A percentile compares a stretch with the other conserved stretches of the same genome.
Evolutionary conservation across 768 basidiomycete species (phyloP).

Genomic region (Calocybe indica): DNA sequence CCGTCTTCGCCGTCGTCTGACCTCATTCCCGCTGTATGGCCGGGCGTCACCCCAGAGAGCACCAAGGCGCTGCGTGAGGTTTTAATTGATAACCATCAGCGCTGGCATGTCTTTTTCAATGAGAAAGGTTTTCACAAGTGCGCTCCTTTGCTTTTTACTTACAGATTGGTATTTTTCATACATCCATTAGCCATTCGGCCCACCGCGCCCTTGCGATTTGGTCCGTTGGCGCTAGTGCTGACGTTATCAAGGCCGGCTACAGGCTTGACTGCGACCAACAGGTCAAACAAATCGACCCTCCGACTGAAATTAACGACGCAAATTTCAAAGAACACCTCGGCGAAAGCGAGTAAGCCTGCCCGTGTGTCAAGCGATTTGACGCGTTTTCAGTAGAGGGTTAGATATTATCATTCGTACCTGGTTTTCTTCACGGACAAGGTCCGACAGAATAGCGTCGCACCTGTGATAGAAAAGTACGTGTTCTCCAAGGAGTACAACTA

Average conservation of each 20-base stretch:
- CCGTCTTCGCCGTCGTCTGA: conserved; percentile 11
- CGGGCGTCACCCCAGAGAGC: conserved; percentile 30
- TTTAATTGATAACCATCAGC: conserved; percentile 45
- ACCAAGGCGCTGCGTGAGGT: conserved; percentile 32
- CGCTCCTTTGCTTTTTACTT: conserved; percentile 14
- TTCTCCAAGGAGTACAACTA: conserved; percentile 46
- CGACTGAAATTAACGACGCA: conserved; percentile 31
- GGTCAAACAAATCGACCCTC: conserved; percentile 29
- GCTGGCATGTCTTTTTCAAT: conserved; percentile 54
- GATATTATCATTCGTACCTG: conserved; percentile 46
- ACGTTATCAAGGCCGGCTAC: conserved; percentile 29
- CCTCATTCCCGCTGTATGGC: conserved; percentile 25
- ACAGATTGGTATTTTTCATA: conserved; percentile 16
- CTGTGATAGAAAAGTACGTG: conserved; percentile 48
- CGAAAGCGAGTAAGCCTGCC: conserved; percentile 16
- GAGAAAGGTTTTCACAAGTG: conserved; percentile 31
- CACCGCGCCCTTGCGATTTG: conserved; percentile 58
- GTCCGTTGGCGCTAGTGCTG: conserved; percentile 46
- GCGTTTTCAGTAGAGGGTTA: no score
- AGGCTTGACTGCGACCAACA: conserved; percentile 24
- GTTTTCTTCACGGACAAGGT: conserved; percentile 41
- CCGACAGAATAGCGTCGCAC: conserved; percentile 31
- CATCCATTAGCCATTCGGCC: conserved; percentile 36
- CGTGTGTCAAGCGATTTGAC: no score
- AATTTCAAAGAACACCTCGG: conserved; percentile 52